These are phyloP conservation scores for Russula sp. DNA, from an alignment of 768 basidiomycete genomes.

Conservation along the genomic window DNA sequence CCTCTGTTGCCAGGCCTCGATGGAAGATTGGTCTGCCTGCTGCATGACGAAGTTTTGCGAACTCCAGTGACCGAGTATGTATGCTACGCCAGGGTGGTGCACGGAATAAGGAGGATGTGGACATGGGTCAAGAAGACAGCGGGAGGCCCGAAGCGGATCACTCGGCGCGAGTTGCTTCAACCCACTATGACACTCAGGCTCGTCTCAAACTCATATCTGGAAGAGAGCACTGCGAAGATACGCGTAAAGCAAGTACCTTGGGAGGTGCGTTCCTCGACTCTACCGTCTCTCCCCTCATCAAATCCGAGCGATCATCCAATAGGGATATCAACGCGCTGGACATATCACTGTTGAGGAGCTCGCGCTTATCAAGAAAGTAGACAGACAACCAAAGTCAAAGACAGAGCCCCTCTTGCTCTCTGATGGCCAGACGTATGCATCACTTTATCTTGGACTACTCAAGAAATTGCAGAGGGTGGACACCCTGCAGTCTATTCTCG, in stretches of 20 bases:
- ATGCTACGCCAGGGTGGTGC: background rate
- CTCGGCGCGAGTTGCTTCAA: background rate
- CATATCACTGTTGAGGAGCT: conserved; percentile 88
- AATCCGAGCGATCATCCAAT: conserved; percentile 18
- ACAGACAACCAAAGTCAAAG: conserved; percentile 72
- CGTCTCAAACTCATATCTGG: conserved; percentile 79
- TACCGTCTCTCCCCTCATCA: background rate
- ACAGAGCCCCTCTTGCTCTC: conserved; percentile 75
- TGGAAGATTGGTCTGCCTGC: conserved; percentile 3
- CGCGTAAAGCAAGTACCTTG: conserved; percentile 89
- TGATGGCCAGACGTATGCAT: conserved; percentile 79
- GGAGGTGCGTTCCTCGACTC: conserved; percentile 61
- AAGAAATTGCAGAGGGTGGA: conserved; percentile 83
- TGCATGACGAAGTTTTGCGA: background rate
- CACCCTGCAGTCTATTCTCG: conserved; percentile 83
- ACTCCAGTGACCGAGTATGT: background rate
- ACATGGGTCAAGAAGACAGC: background rate
- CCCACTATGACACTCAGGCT: conserved; percentile 66
- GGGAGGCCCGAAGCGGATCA: conserved; percentile 9
- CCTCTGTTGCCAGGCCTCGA: conserved; percentile 24
- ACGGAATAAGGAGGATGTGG: conserved; percentile 7
- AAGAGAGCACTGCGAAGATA: conserved; percentile 85
- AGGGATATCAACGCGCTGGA: conserved; percentile 95
- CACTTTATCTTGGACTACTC: conserved; percentile 86
- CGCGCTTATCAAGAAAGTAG: conserved; percentile 83